Evolutionary conservation across 306 rosid species (phyloP).

Genomic region (Calophaca sinica): DNA sequence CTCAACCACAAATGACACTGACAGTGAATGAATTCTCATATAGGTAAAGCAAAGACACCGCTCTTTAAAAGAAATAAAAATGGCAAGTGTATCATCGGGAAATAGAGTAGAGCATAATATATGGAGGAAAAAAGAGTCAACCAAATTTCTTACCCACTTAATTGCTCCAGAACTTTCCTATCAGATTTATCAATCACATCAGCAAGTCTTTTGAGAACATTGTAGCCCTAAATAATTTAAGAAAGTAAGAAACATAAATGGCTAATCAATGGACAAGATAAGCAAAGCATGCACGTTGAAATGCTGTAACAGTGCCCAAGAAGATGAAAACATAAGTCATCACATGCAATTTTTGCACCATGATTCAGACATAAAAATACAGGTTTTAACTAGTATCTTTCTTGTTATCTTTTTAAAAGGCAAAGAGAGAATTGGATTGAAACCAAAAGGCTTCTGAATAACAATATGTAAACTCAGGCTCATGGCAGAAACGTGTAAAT

Average conservation of each 20-base stretch:
- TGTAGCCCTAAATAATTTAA: slow-evolving; percentile 70
- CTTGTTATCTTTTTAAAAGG: not conserved
- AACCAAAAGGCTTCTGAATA: slow-evolving; percentile 25
- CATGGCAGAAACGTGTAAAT: not conserved
- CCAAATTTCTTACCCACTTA: slow-evolving; percentile 79
- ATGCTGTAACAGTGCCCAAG: slow-evolving; percentile 19
- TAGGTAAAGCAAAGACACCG: slow-evolving; percentile 5
- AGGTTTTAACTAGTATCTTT: not conserved
- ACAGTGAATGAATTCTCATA: slow-evolving; percentile 16
- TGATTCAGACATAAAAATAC: slow-evolving; percentile 31
- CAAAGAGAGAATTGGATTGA: not conserved
- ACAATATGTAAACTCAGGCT: slow-evolving; percentile 14
- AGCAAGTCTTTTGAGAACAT: slow-evolving; percentile 81
- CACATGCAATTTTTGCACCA: slow-evolving; percentile 32
- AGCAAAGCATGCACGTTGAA: slow-evolving; percentile 41
- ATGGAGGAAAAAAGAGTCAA: slow-evolving; percentile 8
- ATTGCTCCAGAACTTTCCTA: slow-evolving; percentile 66
- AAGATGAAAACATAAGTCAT: slow-evolving; percentile 29
- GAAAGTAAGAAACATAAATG: slow-evolving; percentile 35
- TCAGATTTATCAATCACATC: slow-evolving; percentile 72
- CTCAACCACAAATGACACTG: slow-evolving; percentile 18
- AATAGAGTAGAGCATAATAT: slow-evolving; percentile 1
- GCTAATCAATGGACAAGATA: slow-evolving; percentile 35
- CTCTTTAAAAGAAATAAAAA: slow-evolving; percentile 15
- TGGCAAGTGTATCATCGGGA: slow-evolving; percentile 1